Percentiles rank a stretch among this genome's conserved stretches.
Conservation (phyloP, 768 basidiomycete genomes). For the Pleurotus tuber-regium region DNA sequence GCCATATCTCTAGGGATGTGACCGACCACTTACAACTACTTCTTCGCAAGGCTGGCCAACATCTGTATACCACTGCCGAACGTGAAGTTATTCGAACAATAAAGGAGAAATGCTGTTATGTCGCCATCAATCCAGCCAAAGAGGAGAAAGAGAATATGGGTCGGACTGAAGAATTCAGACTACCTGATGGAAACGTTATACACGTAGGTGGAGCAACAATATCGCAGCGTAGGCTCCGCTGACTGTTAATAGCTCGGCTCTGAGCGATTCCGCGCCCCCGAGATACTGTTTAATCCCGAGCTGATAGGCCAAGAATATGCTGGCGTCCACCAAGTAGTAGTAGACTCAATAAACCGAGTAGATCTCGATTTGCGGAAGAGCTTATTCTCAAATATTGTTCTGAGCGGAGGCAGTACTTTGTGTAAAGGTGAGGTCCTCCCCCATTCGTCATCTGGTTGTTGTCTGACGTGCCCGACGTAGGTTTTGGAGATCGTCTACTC, state of each 20-base stretch:
- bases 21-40: conserved; percentile 95
- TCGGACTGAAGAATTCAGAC: conserved; percentile 80
- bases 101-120: conserved; percentile 98
- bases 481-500: conserved; percentile 93
- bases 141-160: conserved; percentile 90
- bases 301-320: conserved; percentile 94
- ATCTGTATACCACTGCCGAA: conserved; percentile 96
- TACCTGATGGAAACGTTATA: conserved; percentile 94
- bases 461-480: conserved; percentile 30
- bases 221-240: too few relatives aligned
- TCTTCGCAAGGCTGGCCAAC: conserved; percentile 90
- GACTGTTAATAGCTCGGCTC: conserved; percentile 83
- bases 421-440: conserved; percentile 72
- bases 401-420: conserved; percentile 95
- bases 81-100: conserved; percentile 95
- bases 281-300: conserved; percentile 97
- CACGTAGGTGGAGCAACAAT: conserved; percentile 75
- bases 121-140: conserved; percentile 88
- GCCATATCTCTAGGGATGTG: conserved; percentile 65
- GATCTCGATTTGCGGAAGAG: conserved; percentile 95
- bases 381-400: conserved; percentile 93
- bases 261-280: conserved; percentile 95
- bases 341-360: conserved; percentile 96
- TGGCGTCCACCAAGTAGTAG: conserved; percentile 96
- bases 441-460: neutral